phyloP scores from a whole-genome alignment of 2,329 filamentous ascomycete genomes.

The Sclerotiophoma versabilis region DNA sequence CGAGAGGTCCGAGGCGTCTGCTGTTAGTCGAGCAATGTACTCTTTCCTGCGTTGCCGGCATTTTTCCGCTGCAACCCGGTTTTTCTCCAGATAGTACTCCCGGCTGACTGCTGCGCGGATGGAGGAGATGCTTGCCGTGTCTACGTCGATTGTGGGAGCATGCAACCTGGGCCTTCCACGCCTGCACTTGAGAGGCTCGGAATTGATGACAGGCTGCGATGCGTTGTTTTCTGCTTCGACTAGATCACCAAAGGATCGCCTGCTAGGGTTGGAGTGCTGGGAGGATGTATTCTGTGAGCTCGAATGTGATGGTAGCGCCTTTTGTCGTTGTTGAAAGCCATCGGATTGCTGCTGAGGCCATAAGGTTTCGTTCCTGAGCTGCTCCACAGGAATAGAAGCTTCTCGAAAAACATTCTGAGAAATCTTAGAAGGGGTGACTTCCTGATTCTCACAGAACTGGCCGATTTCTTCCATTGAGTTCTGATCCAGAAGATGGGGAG shows the following conservation, averaged over 20 bases:
- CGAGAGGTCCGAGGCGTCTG: conserved; percentile 48
- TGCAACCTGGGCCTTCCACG: background rate
- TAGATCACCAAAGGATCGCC: too few species aligned
- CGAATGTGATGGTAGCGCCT: too few species aligned
- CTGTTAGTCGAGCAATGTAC: conserved; percentile 59
- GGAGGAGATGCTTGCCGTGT: conserved; percentile 35
- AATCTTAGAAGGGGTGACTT: too few species aligned
- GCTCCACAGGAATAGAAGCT: conserved; percentile 34
- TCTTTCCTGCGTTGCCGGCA: conserved; percentile 74
- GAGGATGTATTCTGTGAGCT: too few species aligned
- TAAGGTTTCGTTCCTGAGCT: conserved; percentile 33
- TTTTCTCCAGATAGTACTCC: conserved; percentile 64
- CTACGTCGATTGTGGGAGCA: background rate
- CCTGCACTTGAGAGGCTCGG: background rate
- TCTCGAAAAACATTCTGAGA: conserved; percentile 26
- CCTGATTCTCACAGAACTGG: too few species aligned
- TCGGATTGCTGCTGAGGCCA: conserved; percentile 27
- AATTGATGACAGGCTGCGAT: background rate
- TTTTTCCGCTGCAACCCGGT: conserved; percentile 75
- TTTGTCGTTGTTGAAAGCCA: background rate
- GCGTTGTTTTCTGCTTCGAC: too few species aligned
- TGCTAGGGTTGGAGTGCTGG: too few species aligned
- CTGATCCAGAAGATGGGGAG: too few species aligned
- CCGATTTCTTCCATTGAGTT: too few species aligned
- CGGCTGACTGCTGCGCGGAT: conserved; percentile 39